Evolutionary conservation across 164 flowering plant species (phyloP).

Genomic region (Saururus chinensis): DNA sequence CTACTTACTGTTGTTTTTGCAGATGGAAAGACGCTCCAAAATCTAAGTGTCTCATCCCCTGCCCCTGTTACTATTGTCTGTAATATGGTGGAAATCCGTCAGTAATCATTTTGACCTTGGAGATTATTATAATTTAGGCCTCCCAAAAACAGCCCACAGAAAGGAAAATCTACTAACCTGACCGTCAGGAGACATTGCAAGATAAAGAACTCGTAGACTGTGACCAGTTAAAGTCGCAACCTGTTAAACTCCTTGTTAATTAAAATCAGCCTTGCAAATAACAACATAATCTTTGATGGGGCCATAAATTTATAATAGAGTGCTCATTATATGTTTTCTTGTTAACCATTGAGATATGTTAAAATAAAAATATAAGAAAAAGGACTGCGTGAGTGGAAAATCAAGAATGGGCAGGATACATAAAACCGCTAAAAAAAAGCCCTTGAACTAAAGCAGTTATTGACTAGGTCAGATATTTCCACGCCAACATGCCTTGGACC

Average conservation of each 20-base stretch:
- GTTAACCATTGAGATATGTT: no score
- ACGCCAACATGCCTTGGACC: no score
- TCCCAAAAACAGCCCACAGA: no score
- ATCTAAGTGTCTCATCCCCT: conserved; percentile 92
- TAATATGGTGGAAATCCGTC: conserved; percentile 5
- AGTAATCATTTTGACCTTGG: no score
- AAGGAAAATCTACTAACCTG: conserved; percentile 32
- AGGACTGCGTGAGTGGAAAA: no score
- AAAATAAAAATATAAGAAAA: no score
- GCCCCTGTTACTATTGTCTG: conserved; percentile 99
- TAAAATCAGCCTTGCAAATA: background rate
- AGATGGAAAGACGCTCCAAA: conserved; percentile 97
- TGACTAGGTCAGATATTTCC: no score
- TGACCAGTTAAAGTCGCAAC: conserved; percentile 97
- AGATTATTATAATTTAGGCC: background rate
- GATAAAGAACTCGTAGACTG: conserved; percentile 81
- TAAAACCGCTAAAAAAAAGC: no score
- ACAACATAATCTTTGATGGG: background rate
- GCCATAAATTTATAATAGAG: background rate
- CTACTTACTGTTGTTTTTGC: conserved; percentile 55
- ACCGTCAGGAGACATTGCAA: conserved; percentile 95
- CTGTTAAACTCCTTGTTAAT: conserved; percentile 18
- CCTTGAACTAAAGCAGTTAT: no score
- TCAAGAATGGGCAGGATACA: no score
- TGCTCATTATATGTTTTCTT: no score